Conservation (phyloP, 1,284 basidiomycete genomes). For the Ustilago sp. region DNA sequence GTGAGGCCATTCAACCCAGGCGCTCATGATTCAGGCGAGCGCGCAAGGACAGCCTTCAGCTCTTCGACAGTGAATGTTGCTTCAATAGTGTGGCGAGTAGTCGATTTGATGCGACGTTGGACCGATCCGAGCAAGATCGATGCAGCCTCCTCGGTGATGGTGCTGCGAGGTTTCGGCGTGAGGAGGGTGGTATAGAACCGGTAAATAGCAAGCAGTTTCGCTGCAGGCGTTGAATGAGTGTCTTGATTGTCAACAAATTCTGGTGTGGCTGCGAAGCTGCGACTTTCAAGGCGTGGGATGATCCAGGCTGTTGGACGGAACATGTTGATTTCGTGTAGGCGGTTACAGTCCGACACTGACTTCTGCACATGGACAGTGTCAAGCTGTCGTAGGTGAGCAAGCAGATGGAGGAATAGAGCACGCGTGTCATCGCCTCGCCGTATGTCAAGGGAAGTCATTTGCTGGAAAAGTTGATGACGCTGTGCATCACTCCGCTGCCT, state of each 20-base stretch:
- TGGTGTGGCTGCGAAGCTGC: background rate
- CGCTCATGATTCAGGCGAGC: background rate
- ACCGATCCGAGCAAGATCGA: background rate
- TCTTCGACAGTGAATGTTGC: background rate
- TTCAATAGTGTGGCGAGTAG: background rate
- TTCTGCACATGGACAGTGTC: background rate
- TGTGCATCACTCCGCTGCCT: background rate
- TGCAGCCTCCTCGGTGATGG: background rate
- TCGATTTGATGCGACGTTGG: background rate
- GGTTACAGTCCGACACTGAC: too few relatives aligned
- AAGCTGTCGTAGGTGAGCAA: background rate
- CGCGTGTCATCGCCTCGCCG: background rate
- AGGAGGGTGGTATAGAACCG: background rate
- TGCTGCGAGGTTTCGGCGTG: background rate
- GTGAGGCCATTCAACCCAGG: background rate
- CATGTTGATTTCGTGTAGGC: background rate
- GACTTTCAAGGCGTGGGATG: slow-evolving; percentile 1
- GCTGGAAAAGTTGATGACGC: background rate
- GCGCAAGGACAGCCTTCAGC: background rate
- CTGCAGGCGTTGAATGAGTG: background rate
- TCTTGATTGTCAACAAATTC: background rate
- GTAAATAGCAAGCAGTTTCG: background rate
- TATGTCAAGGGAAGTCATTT: background rate
- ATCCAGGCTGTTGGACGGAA: background rate
- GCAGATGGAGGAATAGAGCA: background rate